Evolutionary conservation across 2,329 filamentous ascomycete genomes (phyloP).

Genomic region (Microdochium paspali): DNA sequence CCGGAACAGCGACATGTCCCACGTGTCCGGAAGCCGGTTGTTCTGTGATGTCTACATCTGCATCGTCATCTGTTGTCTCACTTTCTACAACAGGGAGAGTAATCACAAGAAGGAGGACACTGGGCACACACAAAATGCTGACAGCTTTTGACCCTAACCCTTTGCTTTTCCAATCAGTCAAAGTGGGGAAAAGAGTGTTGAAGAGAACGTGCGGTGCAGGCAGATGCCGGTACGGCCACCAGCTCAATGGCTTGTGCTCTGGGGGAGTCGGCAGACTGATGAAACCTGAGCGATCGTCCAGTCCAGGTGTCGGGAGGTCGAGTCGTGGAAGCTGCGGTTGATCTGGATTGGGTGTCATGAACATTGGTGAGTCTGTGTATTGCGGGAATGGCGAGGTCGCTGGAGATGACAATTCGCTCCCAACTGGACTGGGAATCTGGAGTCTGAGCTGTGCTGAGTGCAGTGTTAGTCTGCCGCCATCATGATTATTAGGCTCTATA

Average conservation of each 20-base stretch:
- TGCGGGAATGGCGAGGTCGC: constrained; percentile 56
- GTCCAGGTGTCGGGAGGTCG: constrained; percentile 39
- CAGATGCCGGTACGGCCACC: constrained; percentile 74
- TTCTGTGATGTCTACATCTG: constrained; percentile 25
- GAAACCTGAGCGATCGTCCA: constrained; percentile 34
- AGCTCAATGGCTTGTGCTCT: constrained; percentile 44
- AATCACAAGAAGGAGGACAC: constrained; percentile 79
- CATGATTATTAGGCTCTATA: not conserved
- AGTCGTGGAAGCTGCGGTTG: constrained; percentile 40
- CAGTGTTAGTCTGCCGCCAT: no score
- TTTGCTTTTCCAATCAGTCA: constrained; percentile 75
- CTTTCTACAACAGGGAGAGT: constrained; percentile 87
- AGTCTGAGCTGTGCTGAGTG: constrained; percentile 24
- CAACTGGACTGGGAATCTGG: constrained; percentile 35
- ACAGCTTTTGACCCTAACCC: constrained; percentile 75
- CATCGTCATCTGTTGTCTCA: constrained; percentile 41
- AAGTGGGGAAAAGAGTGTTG: constrained; percentile 75
- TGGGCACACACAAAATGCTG: constrained; percentile 76
- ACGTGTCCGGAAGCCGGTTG: constrained; percentile 14
- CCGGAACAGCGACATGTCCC: constrained; percentile 21
- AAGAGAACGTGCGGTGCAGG: constrained; percentile 64
- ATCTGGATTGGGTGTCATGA: constrained; percentile 28
- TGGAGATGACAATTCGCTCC: constrained; percentile 25
- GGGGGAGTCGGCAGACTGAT: constrained; percentile 27
- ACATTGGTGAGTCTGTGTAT: constrained; percentile 50